Evolutionary conservation across 306 rosid species (phyloP).

Genomic region (Aeschynomene evenia): DNA sequence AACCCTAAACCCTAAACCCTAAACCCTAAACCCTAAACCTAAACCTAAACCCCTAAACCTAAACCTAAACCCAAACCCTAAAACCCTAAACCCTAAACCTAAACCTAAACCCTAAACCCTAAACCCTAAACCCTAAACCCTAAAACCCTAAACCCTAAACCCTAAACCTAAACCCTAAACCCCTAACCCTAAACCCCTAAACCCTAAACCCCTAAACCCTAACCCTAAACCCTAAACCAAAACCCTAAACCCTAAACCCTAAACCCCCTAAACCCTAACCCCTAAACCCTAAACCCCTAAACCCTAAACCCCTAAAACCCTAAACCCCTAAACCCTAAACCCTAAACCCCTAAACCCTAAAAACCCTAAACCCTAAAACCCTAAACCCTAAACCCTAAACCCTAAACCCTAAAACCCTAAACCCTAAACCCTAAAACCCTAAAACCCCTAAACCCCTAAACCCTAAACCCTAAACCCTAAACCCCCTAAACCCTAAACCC

Average conservation of each 20-base stretch:
- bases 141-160: neutral
- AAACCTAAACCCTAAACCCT: conserved; percentile 12
- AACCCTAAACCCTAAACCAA: neutral
- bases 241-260: conserved; percentile 5
- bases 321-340: conserved; percentile 19
- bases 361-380: conserved; percentile 18
- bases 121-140: conserved; percentile 2
- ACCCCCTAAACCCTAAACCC: conserved; percentile 6
- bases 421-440: conserved; percentile 10
- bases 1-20: neutral
- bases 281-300: conserved; percentile 2
- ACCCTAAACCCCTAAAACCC: conserved; percentile 13
- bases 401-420: neutral
- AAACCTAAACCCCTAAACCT: conserved; percentile 20
- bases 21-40: neutral
- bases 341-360: conserved; percentile 33
- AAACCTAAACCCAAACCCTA: conserved; percentile 13
- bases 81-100: conserved; percentile 18
- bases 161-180: neutral
- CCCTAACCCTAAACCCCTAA: neutral
- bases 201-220: neutral
- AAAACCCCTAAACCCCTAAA: conserved; percentile 14
- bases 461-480: conserved; percentile 22
- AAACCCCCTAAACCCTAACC: neutral
- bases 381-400: neutral